These are phyloP conservation scores for Pinguiococcus pyrenoidosus DNA, from an alignment of 108 stramenopile genomes.

Conservation along the genomic window DNA sequence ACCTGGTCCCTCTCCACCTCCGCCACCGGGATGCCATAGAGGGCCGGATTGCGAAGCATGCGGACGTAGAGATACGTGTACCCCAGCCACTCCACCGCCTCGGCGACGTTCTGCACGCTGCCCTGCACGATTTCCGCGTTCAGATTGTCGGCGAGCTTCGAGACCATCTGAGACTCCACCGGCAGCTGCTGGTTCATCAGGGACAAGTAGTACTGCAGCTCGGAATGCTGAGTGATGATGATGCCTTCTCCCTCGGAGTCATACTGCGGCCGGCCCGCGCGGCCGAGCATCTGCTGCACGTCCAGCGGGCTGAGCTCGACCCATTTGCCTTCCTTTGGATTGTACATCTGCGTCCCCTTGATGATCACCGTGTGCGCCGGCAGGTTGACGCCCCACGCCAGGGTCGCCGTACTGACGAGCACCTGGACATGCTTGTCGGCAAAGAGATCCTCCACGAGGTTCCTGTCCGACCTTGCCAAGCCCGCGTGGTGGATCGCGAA, in stretches of 20 bases:
- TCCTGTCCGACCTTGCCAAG: conserved; percentile 82
- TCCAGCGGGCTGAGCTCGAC: conserved; percentile 95
- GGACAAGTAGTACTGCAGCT: conserved; percentile 96
- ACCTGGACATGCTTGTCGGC: conserved; percentile 89
- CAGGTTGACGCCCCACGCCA: conserved; percentile 99
- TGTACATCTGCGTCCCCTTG: conserved; percentile 99
- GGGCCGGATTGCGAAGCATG: conserved; percentile 81
- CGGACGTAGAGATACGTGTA: conserved; percentile 96
- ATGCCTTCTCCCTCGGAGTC: conserved; percentile 97
- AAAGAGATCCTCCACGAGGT: conserved; percentile 93
- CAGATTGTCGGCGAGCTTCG: conserved; percentile 79
- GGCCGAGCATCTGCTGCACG: conserved; percentile 96
- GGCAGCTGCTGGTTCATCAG: conserved; percentile 97
- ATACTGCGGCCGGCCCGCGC: conserved; percentile 96
- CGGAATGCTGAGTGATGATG: conserved; percentile 90
- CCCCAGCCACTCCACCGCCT: conserved; percentile 87
- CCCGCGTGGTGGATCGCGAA: conserved; percentile 99
- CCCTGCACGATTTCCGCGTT: conserved; percentile 96
- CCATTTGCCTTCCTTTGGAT: conserved; percentile 91
- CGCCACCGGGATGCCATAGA: conserved; percentile 68
- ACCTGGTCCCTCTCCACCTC: conserved; percentile 64
- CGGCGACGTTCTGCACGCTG: conserved; percentile 58
- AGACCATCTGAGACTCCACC: conserved; percentile 93
- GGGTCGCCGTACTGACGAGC: conserved; percentile 86
- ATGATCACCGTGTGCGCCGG: conserved; percentile 98